Conservation (phyloP, 2,329 filamentous ascomycete species). For the Plectosphaerella sp. region DNA sequence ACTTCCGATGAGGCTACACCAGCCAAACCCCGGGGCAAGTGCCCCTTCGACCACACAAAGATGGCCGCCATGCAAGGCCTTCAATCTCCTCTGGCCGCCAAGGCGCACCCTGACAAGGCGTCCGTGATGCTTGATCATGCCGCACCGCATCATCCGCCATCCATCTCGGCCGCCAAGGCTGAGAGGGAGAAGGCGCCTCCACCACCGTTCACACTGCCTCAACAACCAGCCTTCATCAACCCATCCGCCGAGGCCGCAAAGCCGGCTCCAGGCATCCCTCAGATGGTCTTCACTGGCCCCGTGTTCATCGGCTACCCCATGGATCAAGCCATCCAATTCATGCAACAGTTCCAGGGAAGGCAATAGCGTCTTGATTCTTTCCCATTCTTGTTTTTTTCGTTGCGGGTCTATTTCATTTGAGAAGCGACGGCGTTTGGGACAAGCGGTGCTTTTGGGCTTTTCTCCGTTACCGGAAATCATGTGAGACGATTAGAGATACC, state of each 20-base stretch:
- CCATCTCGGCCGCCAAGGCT: background rate
- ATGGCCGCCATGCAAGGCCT: constrained; percentile 22
- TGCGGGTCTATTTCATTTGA: constrained; percentile 9
- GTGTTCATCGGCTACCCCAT: constrained; percentile 90
- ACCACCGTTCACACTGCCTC: constrained; percentile 12
- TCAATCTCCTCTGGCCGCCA: constrained; percentile 12
- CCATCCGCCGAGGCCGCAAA: constrained; percentile 26
- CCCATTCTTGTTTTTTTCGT: constrained; percentile 4
- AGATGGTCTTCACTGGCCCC: constrained; percentile 86
- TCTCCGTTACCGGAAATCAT: background rate
- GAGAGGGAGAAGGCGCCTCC: background rate
- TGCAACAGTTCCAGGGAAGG: constrained; percentile 53
- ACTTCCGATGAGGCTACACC: constrained; percentile 16
- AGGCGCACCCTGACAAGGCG: background rate
- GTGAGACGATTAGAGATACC: background rate
- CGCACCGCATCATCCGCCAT: background rate
- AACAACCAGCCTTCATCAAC: constrained; percentile 50
- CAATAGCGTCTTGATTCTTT: constrained; percentile 8
- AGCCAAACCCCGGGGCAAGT: constrained; percentile 38
- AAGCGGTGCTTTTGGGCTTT: background rate
- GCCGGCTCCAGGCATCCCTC: constrained; percentile 37
- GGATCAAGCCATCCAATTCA: constrained; percentile 73
- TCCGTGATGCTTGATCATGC: background rate
- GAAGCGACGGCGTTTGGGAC: constrained; percentile 25
- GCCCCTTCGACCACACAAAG: constrained; percentile 54